Percentiles rank a stretch among this genome's conserved stretches.
These are phyloP conservation scores for Artemisia argyi DNA, from an alignment of 129 eudicot species.

Conservation along the genomic window DNA sequence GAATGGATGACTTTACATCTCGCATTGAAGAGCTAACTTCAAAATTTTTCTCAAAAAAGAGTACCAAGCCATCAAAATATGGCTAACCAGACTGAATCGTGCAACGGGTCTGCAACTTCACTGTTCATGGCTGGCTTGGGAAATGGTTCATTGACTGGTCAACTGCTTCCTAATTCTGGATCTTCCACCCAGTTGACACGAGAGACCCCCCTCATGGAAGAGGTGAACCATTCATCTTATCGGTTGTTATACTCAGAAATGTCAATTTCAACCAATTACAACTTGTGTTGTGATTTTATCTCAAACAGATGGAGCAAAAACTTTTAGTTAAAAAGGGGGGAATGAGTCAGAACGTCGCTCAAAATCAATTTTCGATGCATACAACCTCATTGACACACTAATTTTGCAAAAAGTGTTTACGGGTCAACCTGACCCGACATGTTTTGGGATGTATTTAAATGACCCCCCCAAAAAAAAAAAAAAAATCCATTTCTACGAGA, in stretches of 20 bases:
- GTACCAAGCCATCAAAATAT: slow-evolving; percentile 81
- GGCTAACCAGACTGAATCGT: slow-evolving; percentile 72
- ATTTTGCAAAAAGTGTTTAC: neutral
- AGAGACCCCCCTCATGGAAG: slow-evolving; percentile 81
- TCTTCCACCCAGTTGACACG: slow-evolving; percentile 84
- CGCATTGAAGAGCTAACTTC: slow-evolving; percentile 85
- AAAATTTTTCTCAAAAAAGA: slow-evolving; percentile 47
- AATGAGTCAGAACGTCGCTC: too few relatives aligned
- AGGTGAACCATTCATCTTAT: slow-evolving; percentile 42
- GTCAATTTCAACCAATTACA: neutral
- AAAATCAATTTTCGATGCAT: too few relatives aligned
- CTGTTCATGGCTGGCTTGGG: slow-evolving; percentile 59
- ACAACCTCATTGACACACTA: neutral
- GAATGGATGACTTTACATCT: slow-evolving; percentile 96
- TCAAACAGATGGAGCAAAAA: too few relatives aligned
- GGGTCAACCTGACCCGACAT: neutral
- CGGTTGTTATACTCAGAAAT: slow-evolving; percentile 8
- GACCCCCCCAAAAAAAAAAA: too few relatives aligned
- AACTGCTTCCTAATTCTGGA: slow-evolving; percentile 55
- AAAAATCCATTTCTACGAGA: neutral
- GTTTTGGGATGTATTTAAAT: neutral
- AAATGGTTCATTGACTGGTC: slow-evolving; percentile 57
- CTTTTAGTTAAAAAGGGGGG: too few relatives aligned
- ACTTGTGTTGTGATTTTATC: too few relatives aligned
- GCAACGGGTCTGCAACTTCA: slow-evolving; percentile 69